Base-by-base conservation (phyloP, 2,329 filamentous ascomycete species). In the Calonectria pseudoturangicola region DNA sequence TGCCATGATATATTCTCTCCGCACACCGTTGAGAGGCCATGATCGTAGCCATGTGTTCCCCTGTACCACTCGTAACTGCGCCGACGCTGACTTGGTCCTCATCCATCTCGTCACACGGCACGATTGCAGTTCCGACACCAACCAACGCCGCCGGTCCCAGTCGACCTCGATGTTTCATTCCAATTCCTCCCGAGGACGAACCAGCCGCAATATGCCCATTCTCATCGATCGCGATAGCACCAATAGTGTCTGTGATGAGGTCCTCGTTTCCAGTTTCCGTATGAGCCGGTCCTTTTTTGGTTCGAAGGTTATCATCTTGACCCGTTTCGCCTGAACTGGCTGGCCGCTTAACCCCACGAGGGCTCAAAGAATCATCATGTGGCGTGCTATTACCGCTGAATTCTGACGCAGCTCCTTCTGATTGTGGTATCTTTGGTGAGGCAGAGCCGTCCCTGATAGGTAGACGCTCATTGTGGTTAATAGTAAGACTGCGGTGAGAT, bases 21-120 rank as follows among this genome's bases (percentile, higher is more conserved):
- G 96, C 95, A 81, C 95, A 98, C 68, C 93, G 93, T 71, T 93
- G 92, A 8, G 97, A 96, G 13, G 97, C 96, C 89, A 97, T 93
- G 0, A 96, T 97, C 0, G 96, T 98, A 43, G 95, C 94, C 94
- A 99, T 99, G 82, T 99, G 97, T 85, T 99, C 97, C 60, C 97
- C 97, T 3, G 97, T 99, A 33, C 97, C 97, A 81, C 95, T 98
- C 47, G 95, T 97, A 27, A 98, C 95, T 30, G 93, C 92, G 36
- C 95, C 96, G 33, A 98, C 95, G 56, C 90, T 91, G 9, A 92
- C 89, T 56, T 88, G 87, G 2, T 94, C 91, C 8, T 90, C 86
- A 80, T 98, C 96, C 36, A 91, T 88, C 2, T 90, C 87, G 74
- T 95, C 92, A 30, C 88, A 87, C 2, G 96, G 96, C n/a, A 98